Percentiles rank a stretch among this genome's conserved stretches.
Conservation (phyloP, 2,329 filamentous ascomycete genomes). For the Tolypocladium endophyticum region DNA sequence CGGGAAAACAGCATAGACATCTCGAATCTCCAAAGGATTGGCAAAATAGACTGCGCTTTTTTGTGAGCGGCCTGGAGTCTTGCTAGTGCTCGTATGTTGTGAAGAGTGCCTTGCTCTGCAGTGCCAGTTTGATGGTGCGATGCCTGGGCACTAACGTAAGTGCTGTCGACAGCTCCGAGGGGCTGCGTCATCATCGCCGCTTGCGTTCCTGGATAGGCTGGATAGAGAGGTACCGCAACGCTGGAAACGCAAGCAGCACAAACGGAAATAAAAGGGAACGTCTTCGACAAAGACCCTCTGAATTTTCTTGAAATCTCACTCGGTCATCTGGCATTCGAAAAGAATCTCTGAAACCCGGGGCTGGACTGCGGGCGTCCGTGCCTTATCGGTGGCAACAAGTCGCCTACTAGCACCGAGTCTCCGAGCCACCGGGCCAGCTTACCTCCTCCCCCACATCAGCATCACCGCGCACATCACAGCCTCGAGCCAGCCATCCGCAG, state of each 20-base stretch:
- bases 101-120: too few species aligned
- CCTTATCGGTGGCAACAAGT: background rate
- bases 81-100: background rate
- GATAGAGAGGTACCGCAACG: background rate
- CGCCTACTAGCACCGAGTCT: background rate
- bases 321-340: too few species aligned
- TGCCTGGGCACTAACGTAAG: background rate
- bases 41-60: background rate
- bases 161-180: background rate
- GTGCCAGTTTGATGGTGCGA: background rate
- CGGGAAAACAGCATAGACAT: background rate
- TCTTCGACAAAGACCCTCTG: accelerated
- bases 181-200: slow-evolving; percentile 4
- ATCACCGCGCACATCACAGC: background rate
- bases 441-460: slow-evolving; percentile 1
- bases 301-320: too few species aligned
- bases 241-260: background rate
- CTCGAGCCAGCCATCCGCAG: background rate
- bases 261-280: background rate
- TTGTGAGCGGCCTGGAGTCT: background rate
- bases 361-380: background rate
- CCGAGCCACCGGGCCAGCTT: background rate
- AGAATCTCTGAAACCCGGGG: too few species aligned
- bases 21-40: background rate
- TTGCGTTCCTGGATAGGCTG: background rate